A percentile compares a stretch with the other conserved stretches of the same genome.
phyloP scores from a whole-genome alignment of 1,284 basidiomycete genomes.

The Cutaneotrichosporon sp. region DNA sequence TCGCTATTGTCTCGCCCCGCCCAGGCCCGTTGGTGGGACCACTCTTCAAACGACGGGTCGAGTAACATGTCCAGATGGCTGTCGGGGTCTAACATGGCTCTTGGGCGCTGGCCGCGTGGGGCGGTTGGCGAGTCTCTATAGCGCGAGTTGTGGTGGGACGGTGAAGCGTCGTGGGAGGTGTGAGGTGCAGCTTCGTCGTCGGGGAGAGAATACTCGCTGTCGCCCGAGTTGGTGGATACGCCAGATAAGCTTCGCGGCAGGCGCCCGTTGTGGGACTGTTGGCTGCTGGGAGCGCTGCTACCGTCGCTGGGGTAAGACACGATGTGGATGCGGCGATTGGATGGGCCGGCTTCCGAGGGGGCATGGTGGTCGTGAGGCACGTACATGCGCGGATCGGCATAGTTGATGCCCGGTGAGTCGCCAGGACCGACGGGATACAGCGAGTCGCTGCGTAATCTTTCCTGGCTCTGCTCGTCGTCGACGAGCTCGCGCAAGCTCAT shows the following conservation, averaged over 20 bases:
- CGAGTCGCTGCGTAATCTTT: too few relatives aligned
- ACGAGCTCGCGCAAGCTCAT: slow-evolving; percentile 10
- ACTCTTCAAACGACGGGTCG: slow-evolving; percentile 12
- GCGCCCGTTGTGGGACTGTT: background rate
- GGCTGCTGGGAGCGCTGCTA: background rate
- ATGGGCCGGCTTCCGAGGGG: slow-evolving; percentile 4
- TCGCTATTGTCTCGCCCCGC: background rate
- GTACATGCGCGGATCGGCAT: background rate
- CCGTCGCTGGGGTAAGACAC: slow-evolving; percentile 15
- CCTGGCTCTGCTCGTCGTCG: slow-evolving; percentile 4
- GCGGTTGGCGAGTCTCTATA: background rate
- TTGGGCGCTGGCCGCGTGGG: background rate
- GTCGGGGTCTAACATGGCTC: slow-evolving; percentile 10
- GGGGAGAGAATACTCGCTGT: slow-evolving; percentile 17
- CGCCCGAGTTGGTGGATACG: slow-evolving; percentile 10
- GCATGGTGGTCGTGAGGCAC: background rate
- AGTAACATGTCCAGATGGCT: slow-evolving; percentile 11
- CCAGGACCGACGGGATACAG: too few relatives aligned
- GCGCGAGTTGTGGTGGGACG: background rate
- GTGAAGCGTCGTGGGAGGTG: background rate
- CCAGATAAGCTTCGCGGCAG: slow-evolving; percentile 2
- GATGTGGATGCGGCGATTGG: slow-evolving; percentile 19
- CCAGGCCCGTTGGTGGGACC: slow-evolving; percentile 12
- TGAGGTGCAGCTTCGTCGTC: slow-evolving; percentile 3
- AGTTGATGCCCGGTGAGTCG: too few relatives aligned